Base-by-base conservation (phyloP, 1,284 basidiomycete genomes). In the Pseudozyma sp. region DNA sequence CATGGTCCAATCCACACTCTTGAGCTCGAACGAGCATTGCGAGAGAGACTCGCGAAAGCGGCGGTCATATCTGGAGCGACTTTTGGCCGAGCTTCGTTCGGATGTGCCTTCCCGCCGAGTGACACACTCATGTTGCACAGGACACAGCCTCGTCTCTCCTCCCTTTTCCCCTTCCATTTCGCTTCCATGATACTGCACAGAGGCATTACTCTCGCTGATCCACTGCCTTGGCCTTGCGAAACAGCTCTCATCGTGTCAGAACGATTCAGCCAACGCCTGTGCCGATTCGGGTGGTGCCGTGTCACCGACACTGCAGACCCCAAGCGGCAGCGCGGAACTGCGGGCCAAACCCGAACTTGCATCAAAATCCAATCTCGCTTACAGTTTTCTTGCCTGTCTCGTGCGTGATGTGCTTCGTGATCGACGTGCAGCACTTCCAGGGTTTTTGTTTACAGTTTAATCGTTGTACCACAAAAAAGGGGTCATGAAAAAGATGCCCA, bases 401-500 rank as follows among this genome's bases (percentile, higher is more conserved):
- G 53, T 55, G 53, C 55, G 47, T 59, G 56, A 59, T 44, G 43
- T 44, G 43, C 24, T 24, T 24, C 24, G 43, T 44, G 43, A 44
- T 44, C 43, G 43, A 24, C 43, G 19, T 24, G 17, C 56, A 49
- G 40, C 56, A 44, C 10, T 24, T 19, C 43, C 40, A 48, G 40
- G 40, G 47, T 35, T 59, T 51, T 46, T 45, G 56, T 59, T 46
- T 33, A 19, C 35, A 40, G n/a, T 59, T 59, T 46, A 52, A 40
- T 31, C 50, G 8, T 13, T 29, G 54, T 50, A 50, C 54, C 56
- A n/a, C 11, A 31, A 33, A 55, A 46, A 45, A 31, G 13, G 16
- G 5, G 19, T 6, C 24, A 16, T 5, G 3, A 16, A 52, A 59
- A 59, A 51, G 24, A 59, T 51, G 56, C 34, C 29, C 56, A 29